Evolutionary conservation across 2,329 filamentous ascomycete species (phyloP).

Genomic region (Coleophoma eucalyptorum): DNA sequence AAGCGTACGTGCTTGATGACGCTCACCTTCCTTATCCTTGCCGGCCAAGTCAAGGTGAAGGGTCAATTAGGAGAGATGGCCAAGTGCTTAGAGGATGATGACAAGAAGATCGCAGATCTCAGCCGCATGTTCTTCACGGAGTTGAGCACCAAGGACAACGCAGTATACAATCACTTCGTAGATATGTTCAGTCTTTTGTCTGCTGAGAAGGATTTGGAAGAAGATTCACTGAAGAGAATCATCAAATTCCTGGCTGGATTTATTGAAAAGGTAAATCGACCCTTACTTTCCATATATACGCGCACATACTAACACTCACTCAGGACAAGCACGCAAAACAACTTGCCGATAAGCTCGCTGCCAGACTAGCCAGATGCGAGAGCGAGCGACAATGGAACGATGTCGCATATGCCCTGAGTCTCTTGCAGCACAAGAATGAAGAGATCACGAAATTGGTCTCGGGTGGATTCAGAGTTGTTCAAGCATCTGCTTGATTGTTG

Average conservation of each 20-base stretch:
- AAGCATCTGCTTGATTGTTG: slow-evolving; percentile 47
- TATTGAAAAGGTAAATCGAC: slow-evolving; percentile 79
- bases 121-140: slow-evolving; percentile 98
- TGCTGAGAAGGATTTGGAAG: slow-evolving; percentile 74
- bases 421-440: slow-evolving; percentile 91
- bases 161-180: slow-evolving; percentile 98
- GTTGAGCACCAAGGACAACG: slow-evolving; percentile 95
- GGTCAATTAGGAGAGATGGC: slow-evolving; percentile 98
- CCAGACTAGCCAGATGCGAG: slow-evolving; percentile 79
- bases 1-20: slow-evolving; percentile 99
- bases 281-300: background rate
- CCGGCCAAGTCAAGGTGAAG: slow-evolving; percentile 98
- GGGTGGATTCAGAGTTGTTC: slow-evolving; percentile 73
- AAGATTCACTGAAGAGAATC: slow-evolving; percentile 82
- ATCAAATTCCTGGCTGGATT: slow-evolving; percentile 93
- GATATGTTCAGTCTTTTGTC: slow-evolving; percentile 97
- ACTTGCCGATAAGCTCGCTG: slow-evolving; percentile 86
- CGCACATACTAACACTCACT: slow-evolving; percentile 16
- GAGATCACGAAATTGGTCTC: slow-evolving; percentile 75
- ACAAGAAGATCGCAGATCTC: slow-evolving; percentile 89
- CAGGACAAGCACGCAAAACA: slow-evolving; percentile 98
- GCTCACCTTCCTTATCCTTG: slow-evolving; percentile 91
- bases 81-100: slow-evolving; percentile 95
- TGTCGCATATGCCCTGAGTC: slow-evolving; percentile 84
- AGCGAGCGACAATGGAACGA: slow-evolving; percentile 97